Percentiles rank a stretch among this genome's conserved stretches.
Evolutionary conservation across 306 rosid genomes (phyloP).

Genomic region (Acacia melanoxylon): DNA sequence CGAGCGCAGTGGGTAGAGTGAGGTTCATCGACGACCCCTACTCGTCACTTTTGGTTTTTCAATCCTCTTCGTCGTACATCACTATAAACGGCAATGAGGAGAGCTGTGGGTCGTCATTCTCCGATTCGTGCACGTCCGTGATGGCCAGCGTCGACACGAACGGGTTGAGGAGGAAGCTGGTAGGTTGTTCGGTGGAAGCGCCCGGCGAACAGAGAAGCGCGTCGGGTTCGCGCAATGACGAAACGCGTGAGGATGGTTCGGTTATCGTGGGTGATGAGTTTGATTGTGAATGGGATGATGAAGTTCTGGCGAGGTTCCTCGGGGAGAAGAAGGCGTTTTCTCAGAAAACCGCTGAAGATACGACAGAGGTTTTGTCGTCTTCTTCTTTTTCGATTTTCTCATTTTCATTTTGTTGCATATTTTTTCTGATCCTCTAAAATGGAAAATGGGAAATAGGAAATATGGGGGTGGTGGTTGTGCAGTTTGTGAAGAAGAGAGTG

Average conservation of each 20-base stretch:
- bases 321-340: slow-evolving; percentile 37
- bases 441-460: neutral
- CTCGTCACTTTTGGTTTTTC: slow-evolving; percentile 44
- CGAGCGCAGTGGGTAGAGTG: neutral
- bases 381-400: neutral
- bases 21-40: slow-evolving; percentile 59
- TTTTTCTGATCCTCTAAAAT: neutral
- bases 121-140: slow-evolving; percentile 61
- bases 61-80: slow-evolving; percentile 59
- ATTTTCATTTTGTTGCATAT: neutral
- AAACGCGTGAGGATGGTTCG: slow-evolving; percentile 8
- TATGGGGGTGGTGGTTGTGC: neutral
- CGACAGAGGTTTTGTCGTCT: neutral
- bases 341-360: neutral
- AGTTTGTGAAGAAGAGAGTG: neutral
- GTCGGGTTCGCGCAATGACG: slow-evolving; percentile 19
- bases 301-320: slow-evolving; percentile 42
- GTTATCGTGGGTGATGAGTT: slow-evolving; percentile 5
- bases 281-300: slow-evolving; percentile 39
- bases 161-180: slow-evolving; percentile 16
- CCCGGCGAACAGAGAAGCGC: slow-evolving; percentile 7
- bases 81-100: slow-evolving; percentile 80
- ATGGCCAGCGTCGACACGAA: slow-evolving; percentile 64
- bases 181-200: neutral
- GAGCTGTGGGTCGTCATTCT: slow-evolving; percentile 79